A percentile compares a stretch with the other conserved stretches of the same genome.
Conservation (phyloP, 805 yeast species). For the Candida namnaoensis region DNA sequence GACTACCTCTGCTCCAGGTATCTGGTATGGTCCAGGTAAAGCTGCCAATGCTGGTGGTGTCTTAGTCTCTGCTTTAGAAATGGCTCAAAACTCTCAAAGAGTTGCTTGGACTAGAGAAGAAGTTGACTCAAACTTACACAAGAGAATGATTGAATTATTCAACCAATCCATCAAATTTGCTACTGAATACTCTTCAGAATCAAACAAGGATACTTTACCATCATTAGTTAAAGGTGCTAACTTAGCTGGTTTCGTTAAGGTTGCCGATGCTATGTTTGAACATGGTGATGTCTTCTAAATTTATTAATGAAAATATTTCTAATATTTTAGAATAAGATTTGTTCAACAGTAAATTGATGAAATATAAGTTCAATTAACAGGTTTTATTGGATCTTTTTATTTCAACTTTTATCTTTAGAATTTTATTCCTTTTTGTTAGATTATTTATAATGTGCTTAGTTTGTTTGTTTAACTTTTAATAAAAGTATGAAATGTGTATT, state of each 20-base stretch:
- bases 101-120: constrained; percentile 84
- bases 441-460: no score
- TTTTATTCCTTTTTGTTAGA: no score
- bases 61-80: constrained; percentile 95
- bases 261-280: constrained; percentile 96
- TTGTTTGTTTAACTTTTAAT: no score
- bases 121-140: constrained; percentile 86
- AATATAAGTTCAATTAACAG: no score
- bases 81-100: constrained; percentile 99
- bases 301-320: not conserved
- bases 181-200: constrained; percentile 63
- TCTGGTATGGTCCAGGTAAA: constrained; percentile 99
- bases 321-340: no score
- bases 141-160: constrained; percentile 90
- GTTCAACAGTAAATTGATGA: no score
- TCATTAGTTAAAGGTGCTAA: constrained; percentile 98
- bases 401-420: no score
- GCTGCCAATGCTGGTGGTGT: constrained; percentile 99
- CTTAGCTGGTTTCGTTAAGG: constrained; percentile 98
- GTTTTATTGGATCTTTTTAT: no score
- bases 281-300: constrained; percentile 69
- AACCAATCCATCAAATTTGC: constrained; percentile 89
- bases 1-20: constrained; percentile 36
- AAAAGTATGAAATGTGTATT: no score
- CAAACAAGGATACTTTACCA: constrained; percentile 63